Conservation (phyloP, 2,329 filamentous ascomycete species). For the Pezicula carpinea region DNA sequence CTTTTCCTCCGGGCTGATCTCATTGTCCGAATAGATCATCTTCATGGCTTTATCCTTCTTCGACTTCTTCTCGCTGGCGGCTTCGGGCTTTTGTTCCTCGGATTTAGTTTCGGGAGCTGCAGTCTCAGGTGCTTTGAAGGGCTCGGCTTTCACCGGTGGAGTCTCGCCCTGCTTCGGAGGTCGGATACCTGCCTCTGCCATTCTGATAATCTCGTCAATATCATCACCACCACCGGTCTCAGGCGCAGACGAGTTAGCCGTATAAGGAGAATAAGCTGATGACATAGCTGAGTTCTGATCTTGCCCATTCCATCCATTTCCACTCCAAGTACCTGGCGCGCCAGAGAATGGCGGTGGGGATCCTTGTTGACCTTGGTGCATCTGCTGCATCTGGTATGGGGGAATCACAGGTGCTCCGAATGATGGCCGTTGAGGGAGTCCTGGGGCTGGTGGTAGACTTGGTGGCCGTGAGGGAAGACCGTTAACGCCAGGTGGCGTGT, state of each 20-base stretch:
- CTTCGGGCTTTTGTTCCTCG: constrained; percentile 30
- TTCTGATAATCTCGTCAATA: constrained; percentile 61
- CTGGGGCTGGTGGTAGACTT: constrained; percentile 49
- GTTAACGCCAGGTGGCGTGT: constrained; percentile 32
- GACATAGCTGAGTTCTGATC: constrained; percentile 33
- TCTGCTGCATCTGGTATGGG: constrained; percentile 46
- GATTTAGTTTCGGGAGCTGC: constrained; percentile 33
- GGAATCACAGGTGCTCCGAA: constrained; percentile 47
- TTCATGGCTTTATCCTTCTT: constrained; percentile 66
- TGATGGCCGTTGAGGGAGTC: constrained; percentile 55
- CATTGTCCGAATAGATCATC: constrained; percentile 79
- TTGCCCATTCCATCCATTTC: constrained; percentile 32
- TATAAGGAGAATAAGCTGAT: constrained; percentile 31
- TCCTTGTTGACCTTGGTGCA: constrained; percentile 45
- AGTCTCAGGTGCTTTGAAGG: constrained; percentile 29
- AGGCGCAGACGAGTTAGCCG: constrained; percentile 35
- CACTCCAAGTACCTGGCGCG: constrained; percentile 27
- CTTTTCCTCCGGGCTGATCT: constrained; percentile 81
- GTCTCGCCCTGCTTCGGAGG: constrained; percentile 37
- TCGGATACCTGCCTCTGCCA: constrained; percentile 58
- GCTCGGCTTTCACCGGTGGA: constrained; percentile 39
- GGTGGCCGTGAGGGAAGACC: constrained; percentile 45
- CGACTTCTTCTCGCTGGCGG: constrained; percentile 53
- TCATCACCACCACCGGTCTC: constrained; percentile 42
- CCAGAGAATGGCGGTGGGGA: constrained; percentile 16